Percentiles rank a stretch among this genome's conserved stretches.
Conservation (phyloP, 2,329 filamentous ascomycete genomes). For the Phoma herbarum region DNA sequence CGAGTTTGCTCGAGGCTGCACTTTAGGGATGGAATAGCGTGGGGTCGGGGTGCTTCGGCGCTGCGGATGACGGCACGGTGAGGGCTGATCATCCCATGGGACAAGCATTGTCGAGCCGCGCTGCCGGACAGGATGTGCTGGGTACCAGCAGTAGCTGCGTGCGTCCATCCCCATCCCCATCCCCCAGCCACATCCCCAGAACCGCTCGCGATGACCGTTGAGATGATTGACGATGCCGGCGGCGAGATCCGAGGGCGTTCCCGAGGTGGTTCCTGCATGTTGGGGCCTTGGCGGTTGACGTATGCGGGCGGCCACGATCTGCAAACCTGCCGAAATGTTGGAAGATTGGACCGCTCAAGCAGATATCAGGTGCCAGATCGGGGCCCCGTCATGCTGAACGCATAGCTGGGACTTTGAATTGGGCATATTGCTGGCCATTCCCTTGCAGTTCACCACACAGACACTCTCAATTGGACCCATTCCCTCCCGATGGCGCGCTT, state of each 20-base stretch:
- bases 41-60: conserved; percentile 3
- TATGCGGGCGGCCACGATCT: conserved; percentile 4
- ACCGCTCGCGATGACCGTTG: conserved; percentile 4
- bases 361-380: background rate
- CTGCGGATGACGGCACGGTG: conserved; percentile 10
- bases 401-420: conserved; percentile 34
- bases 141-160: conserved; percentile 8
- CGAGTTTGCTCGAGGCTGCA: background rate
- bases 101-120: conserved; percentile 17
- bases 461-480: conserved; percentile 3
- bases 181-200: background rate
- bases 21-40: background rate
- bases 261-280: conserved; percentile 20
- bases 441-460: conserved; percentile 11
- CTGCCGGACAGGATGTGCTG: background rate
- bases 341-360: conserved; percentile 10
- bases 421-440: conserved; percentile 21
- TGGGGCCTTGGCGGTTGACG: conserved; percentile 13
- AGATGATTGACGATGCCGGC: background rate
- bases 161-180: background rate
- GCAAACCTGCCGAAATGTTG: conserved; percentile 15
- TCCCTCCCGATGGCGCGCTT: conserved; percentile 36
- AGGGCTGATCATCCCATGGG: background rate
- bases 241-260: background rate
- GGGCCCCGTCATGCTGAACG: conserved; percentile 40